These are phyloP conservation scores for Phytophthora cryptogea DNA, from an alignment of 352 stramenopile genomes.

Conservation along the genomic window DNA sequence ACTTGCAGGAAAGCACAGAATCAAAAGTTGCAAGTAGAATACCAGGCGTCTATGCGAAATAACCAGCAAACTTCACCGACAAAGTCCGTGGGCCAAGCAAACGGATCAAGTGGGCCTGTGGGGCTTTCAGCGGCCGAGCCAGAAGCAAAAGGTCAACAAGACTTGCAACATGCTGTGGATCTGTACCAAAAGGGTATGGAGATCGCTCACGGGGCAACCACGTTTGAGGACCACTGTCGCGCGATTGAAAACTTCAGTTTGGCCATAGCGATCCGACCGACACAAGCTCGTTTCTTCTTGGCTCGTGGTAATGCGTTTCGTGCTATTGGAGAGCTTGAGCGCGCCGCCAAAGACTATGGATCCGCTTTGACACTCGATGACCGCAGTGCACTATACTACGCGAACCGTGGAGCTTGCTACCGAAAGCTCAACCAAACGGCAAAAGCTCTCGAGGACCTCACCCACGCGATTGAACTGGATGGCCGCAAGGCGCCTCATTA, in stretches of 20 bases:
- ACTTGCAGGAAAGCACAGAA: not conserved
- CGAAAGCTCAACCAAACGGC: constrained; percentile 69
- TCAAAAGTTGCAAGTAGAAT: not conserved
- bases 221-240: constrained; percentile 64
- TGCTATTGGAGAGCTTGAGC: constrained; percentile 69
- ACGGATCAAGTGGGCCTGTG: constrained; percentile 1
- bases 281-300: constrained; percentile 78
- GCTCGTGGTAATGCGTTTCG: constrained; percentile 76
- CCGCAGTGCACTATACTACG: constrained; percentile 70
- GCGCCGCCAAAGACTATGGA: constrained; percentile 62
- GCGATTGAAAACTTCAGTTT: constrained; percentile 80
- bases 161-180: constrained; percentile 75
- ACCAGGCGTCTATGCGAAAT: constrained; percentile 16
- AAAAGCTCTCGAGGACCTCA: constrained; percentile 73
- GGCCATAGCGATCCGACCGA: constrained; percentile 69
- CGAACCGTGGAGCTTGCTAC: constrained; percentile 70
- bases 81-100: constrained; percentile 17
- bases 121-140: constrained; percentile 14
- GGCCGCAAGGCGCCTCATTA: constrained; percentile 72
- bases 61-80: constrained; percentile 26
- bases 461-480: constrained; percentile 71
- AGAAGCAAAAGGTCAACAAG: constrained; percentile 67
- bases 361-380: constrained; percentile 67
- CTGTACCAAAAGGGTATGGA: constrained; percentile 81
- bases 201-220: constrained; percentile 56